Percentiles rank a stretch among this genome's conserved stretches.
phyloP scores from a whole-genome alignment of 2,329 filamentous ascomycete species.

The Monosporascus cannonballus region DNA sequence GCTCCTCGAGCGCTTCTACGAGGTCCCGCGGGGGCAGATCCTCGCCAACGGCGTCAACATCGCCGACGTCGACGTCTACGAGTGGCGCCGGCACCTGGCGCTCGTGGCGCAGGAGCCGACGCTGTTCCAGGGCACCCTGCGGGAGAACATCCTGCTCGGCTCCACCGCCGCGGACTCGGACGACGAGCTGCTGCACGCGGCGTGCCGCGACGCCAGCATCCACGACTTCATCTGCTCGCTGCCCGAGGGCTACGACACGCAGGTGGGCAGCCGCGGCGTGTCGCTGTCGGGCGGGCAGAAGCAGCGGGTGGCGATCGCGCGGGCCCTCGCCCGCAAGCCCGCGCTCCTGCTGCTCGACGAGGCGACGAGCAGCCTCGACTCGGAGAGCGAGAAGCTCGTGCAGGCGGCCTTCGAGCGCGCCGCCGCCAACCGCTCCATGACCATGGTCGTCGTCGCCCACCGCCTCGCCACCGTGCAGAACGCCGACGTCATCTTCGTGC shows the following conservation, averaged over 20 bases:
- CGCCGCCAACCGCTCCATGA: slow-evolving; percentile 56
- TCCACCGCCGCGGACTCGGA: slow-evolving; percentile 47
- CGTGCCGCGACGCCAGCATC: slow-evolving; percentile 58
- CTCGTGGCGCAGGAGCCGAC: slow-evolving; percentile 72
- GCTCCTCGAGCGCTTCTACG: slow-evolving; percentile 65
- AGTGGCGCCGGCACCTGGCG: slow-evolving; percentile 59
- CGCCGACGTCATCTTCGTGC: slow-evolving; percentile 73
- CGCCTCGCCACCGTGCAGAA: slow-evolving; percentile 72
- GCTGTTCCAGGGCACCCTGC: slow-evolving; percentile 55
- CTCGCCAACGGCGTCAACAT: slow-evolving; percentile 59
- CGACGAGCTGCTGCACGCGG: slow-evolving; percentile 44
- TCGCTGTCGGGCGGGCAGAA: slow-evolving; percentile 67
- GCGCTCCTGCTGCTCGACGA: slow-evolving; percentile 65
- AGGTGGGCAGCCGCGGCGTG: slow-evolving; percentile 61
- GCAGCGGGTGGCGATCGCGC: slow-evolving; percentile 63
- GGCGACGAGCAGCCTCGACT: slow-evolving; percentile 65
- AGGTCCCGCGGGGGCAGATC: slow-evolving; percentile 57
- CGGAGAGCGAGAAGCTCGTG: slow-evolving; percentile 48
- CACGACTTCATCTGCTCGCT: slow-evolving; percentile 65
- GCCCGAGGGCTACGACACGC: slow-evolving; percentile 61
- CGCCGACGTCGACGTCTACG: slow-evolving; percentile 47
- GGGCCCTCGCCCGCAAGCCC: slow-evolving; percentile 62
- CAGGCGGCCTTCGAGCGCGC: slow-evolving; percentile 63
- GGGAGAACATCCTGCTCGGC: slow-evolving; percentile 64
- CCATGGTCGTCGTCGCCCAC: slow-evolving; percentile 74